Percentiles rank a stretch among this genome's conserved stretches.
These are phyloP conservation scores for Pichia gijzeniarum DNA, from an alignment of 805 yeast genomes.

Conservation along the genomic window DNA sequence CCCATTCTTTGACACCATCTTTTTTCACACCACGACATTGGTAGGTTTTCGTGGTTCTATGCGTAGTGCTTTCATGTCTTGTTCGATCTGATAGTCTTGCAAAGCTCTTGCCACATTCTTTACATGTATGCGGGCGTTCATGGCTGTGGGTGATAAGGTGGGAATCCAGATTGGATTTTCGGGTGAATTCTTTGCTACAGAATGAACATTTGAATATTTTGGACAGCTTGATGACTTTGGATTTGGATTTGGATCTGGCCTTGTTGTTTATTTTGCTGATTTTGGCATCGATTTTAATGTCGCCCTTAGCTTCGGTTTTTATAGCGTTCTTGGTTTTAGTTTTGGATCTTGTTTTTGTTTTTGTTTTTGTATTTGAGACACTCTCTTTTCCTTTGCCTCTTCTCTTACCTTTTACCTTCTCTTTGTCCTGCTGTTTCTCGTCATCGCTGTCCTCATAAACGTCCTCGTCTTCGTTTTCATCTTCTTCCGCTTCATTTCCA, in stretches of 20 bases:
- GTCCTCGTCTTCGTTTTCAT: too few species aligned
- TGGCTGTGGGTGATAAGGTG: constrained; percentile 10
- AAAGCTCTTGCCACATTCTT: constrained; percentile 9
- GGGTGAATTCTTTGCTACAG: constrained; percentile 7
- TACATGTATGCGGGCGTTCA: constrained; percentile 7
- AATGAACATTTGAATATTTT: constrained; percentile 5
- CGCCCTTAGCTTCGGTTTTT: too few species aligned
- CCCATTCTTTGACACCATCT: constrained; percentile 9
- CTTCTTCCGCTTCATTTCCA: too few species aligned
- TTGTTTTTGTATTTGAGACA: not conserved
- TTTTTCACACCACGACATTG: constrained; percentile 10
- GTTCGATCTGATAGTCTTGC: constrained; percentile 10
- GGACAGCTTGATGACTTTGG: not conserved
- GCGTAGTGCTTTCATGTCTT: constrained; percentile 9
- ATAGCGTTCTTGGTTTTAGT: not conserved
- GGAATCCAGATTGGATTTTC: constrained; percentile 11
- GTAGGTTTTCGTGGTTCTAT: constrained; percentile 4
- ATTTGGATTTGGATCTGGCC: not conserved
- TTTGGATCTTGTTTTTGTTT: not conserved
- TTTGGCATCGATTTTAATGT: not conserved
- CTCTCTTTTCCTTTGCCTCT: too few species aligned
- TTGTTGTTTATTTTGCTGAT: too few species aligned
- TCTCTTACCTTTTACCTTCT: too few species aligned
- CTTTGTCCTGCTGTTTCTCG: too few species aligned
- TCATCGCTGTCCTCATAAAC: too few species aligned